phyloP scores from a whole-genome alignment of 2,329 filamentous ascomycete genomes.

The Cladosporium colombiae region DNA sequence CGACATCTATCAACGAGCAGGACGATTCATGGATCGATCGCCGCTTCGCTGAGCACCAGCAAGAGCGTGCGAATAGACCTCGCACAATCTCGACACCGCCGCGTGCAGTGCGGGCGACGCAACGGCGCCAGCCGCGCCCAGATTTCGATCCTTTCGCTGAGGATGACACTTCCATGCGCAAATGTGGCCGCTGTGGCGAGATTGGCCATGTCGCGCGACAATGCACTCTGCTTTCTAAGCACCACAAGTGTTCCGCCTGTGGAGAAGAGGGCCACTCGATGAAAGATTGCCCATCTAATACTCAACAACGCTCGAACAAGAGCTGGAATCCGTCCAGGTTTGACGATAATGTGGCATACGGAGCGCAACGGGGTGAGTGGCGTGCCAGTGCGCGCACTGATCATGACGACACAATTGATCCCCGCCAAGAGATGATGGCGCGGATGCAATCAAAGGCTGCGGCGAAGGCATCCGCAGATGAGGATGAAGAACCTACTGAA shows the following conservation, averaged over 20 bases:
- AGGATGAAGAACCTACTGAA: constrained; percentile 25
- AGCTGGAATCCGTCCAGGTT: neutral
- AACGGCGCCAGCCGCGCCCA: neutral
- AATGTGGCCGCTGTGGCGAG: constrained; percentile 26
- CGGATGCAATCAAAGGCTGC: constrained; percentile 18
- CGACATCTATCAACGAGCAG: neutral
- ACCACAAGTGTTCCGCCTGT: constrained; percentile 13
- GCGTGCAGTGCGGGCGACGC: neutral
- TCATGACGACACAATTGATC: constrained; percentile 1
- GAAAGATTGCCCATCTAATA: constrained; percentile 16
- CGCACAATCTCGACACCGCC: constrained; percentile 5
- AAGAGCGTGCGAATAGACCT: constrained; percentile 19
- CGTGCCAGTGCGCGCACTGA: neutral
- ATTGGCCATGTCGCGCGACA: constrained; percentile 27
- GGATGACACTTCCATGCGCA: neutral
- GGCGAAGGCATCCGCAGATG: constrained; percentile 20
- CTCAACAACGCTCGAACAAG: neutral
- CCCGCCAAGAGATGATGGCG: constrained; percentile 9
- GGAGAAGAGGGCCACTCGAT: constrained; percentile 20
- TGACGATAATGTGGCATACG: neutral
- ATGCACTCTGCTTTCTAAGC: constrained; percentile 19
- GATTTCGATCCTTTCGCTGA: neutral
- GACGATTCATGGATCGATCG: constrained; percentile 27
- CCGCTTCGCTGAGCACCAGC: constrained; percentile 23
- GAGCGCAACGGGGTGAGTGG: neutral